phyloP scores from a whole-genome alignment of 306 rosid genomes.

The Acmispon strigosus region DNA sequence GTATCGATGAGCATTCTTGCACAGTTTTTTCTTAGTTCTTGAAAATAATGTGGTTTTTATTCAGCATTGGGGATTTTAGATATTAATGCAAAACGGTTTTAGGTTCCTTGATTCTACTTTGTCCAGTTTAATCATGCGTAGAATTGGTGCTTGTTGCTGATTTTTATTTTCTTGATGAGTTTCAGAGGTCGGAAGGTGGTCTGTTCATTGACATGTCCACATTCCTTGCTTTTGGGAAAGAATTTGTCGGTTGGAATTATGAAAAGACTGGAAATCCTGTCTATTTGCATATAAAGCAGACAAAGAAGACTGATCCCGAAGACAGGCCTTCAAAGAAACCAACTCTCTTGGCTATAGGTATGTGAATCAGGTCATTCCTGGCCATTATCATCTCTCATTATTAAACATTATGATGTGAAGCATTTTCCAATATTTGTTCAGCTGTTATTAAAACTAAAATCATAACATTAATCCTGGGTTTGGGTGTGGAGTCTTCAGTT shows the following conservation, averaged over 20 bases:
- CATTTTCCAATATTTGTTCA: background rate
- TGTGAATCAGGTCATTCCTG: background rate
- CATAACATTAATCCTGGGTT: background rate
- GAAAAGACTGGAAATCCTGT: conserved; percentile 87
- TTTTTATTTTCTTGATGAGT: background rate
- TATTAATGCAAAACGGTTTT: background rate
- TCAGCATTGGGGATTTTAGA: too few species aligned
- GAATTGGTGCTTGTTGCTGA: background rate
- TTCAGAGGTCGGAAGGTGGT: conserved; percentile 92
- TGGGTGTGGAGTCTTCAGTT: conserved; percentile 1
- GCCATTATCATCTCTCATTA: background rate
- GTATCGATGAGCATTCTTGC: too few species aligned
- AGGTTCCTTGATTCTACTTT: background rate
- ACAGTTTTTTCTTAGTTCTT: too few species aligned
- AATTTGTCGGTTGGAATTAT: conserved; percentile 71
- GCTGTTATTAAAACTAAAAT: background rate
- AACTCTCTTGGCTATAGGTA: conserved; percentile 81
- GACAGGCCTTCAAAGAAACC: conserved; percentile 91
- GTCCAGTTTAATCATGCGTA: background rate
- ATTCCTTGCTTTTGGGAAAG: conserved; percentile 87
- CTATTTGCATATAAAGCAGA: conserved; percentile 75
- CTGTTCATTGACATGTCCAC: conserved; percentile 69
- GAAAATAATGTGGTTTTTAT: background rate
- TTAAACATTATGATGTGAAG: background rate
- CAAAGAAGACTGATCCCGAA: conserved; percentile 62